These are phyloP conservation scores for Didymella glomerata DNA, from an alignment of 2,329 filamentous ascomycete genomes.

Conservation along the genomic window DNA sequence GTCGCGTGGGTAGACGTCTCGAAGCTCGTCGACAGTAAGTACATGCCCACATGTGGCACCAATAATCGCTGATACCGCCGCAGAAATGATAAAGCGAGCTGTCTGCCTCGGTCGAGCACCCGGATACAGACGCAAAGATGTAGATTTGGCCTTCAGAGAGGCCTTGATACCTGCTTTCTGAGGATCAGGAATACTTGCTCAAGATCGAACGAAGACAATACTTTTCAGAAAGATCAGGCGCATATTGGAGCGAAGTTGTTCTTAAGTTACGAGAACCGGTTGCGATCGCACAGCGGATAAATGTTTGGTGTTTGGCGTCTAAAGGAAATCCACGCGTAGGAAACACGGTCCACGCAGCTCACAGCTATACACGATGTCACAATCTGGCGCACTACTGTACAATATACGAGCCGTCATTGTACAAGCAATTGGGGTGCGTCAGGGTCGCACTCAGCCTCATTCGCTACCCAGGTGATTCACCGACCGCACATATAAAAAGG, in stretches of 20 bases:
- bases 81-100: conserved; percentile 49
- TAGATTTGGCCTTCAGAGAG: conserved; percentile 53
- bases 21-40: conserved; percentile 56
- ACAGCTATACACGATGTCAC: neutral
- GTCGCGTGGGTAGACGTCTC: conserved; percentile 55
- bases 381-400: neutral
- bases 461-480: too few species aligned
- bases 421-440: neutral
- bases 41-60: neutral
- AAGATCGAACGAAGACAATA: neutral
- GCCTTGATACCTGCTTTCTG: conserved; percentile 43
- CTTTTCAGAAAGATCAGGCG: neutral
- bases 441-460: neutral
- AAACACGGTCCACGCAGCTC: neutral
- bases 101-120: conserved; percentile 57
- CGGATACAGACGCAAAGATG: conserved; percentile 54
- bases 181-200: neutral
- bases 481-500: neutral
- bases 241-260: neutral
- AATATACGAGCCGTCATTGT: neutral
- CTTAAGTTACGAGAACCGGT: neutral
- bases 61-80: conserved; percentile 31
- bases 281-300: neutral
- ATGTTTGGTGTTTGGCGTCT: neutral
- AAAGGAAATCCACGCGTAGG: neutral